Evolutionary conservation across 1,139 yeast genomes (phyloP).

Genomic region (Magnusiomyces tetraspermus): DNA sequence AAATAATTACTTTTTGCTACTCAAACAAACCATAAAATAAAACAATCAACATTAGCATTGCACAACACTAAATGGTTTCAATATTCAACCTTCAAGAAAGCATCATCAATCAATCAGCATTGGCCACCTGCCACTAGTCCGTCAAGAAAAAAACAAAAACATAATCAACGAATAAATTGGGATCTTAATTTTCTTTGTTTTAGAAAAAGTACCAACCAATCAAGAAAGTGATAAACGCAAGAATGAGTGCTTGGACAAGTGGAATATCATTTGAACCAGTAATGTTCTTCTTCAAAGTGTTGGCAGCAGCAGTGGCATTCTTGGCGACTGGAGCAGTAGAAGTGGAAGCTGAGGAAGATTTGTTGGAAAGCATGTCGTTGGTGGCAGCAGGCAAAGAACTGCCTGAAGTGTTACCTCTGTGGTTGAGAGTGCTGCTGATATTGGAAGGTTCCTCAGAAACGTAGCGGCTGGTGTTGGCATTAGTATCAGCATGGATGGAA

Average conservation of each 20-base stretch:
- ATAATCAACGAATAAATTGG: background rate
- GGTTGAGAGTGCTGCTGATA: background rate
- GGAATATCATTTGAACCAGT: background rate
- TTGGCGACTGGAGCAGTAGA: background rate
- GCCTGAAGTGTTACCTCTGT: too few relatives aligned
- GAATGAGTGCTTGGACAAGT: background rate
- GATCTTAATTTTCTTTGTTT: background rate
- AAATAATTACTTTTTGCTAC: too few relatives aligned
- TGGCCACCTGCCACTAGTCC: too few relatives aligned
- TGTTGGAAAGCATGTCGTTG: background rate
- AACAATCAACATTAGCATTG: too few relatives aligned
- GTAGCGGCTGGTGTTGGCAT: background rate
- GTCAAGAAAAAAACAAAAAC: too few relatives aligned
- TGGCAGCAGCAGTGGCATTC: background rate
- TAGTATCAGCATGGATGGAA: too few relatives aligned
- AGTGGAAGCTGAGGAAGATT: background rate
- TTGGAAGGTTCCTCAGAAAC: background rate
- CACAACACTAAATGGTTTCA: too few relatives aligned
- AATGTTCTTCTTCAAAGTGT: background rate
- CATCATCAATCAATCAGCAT: too few relatives aligned
- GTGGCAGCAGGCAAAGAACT: background rate
- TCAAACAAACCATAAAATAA: too few relatives aligned
- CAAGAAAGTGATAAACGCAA: conserved; percentile 3
- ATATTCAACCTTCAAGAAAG: too few relatives aligned
- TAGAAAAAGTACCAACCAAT: conserved; percentile 7